Conservation (phyloP, 441 rosid species). For the Aquilaria agallochum region DNA sequence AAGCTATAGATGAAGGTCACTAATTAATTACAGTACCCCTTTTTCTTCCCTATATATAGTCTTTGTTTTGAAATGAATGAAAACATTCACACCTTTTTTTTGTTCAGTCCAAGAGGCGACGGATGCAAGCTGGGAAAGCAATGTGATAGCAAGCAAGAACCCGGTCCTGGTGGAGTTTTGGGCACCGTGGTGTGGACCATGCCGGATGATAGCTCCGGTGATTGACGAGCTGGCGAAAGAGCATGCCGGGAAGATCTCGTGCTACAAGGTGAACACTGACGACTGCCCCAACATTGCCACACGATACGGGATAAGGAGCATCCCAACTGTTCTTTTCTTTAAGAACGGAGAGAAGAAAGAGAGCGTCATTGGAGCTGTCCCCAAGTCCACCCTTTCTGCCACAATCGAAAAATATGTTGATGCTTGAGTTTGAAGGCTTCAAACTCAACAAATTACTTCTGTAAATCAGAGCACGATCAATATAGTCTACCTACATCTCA, state of each 20-base stretch:
- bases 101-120: conserved; percentile 49
- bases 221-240: conserved; percentile 56
- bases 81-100: too few relatives aligned
- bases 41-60: neutral
- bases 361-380: conserved; percentile 70
- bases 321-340: conserved; percentile 67
- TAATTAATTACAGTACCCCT: neutral
- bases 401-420: conserved; percentile 53
- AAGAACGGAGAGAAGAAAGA: conserved; percentile 70
- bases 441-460: too few relatives aligned
- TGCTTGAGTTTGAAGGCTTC: conserved; percentile 12
- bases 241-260: conserved; percentile 51
- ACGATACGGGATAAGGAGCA: conserved; percentile 57
- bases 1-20: conserved; percentile 54
- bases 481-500: too few relatives aligned
- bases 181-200: conserved; percentile 86
- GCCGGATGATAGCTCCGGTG: conserved; percentile 66
- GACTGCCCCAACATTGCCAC: conserved; percentile 56
- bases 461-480: too few relatives aligned
- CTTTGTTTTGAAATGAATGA: neutral
- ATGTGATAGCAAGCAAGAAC: conserved; percentile 30
- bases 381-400: conserved; percentile 48
- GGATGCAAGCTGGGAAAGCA: conserved; percentile 47
- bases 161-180: conserved; percentile 75
- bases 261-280: conserved; percentile 64